Base-by-base conservation (phyloP, 163 green algal genomes). In the Coccomyxa subellipsoidea region DNA sequence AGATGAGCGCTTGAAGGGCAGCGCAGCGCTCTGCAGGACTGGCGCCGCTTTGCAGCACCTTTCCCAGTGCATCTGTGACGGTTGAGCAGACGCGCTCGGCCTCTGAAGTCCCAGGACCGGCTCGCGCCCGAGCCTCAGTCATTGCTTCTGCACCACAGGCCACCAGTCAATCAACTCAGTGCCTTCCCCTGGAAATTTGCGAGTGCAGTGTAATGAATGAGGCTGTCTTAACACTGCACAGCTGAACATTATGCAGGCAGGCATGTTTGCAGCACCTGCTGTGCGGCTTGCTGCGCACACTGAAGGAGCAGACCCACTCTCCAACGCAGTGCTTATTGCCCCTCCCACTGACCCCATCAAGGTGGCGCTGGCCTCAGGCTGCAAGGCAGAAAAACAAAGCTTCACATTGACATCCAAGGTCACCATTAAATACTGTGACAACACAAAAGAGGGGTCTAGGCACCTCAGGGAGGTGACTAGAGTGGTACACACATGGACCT, bases 1-100 rank as follows among this genome's bases (percentile, higher is more conserved):
- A 92, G 78, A 94, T 85, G 36, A 90, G 84, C 59, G 80, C 93
- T 81, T 95, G 87, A 32, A 95, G 80, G 36, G 88, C 89, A 72
- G 83, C 84, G 40, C 81, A 90, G 70, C 89, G 84, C 85, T 92
- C 83, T 29, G 82, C 84, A 8, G 85, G 82, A 35, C 82, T 81
- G 40, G 89, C 75, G 38, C 72, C 70, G 10, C 81, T 83, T 38
- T 91, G 87, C 76, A 91, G 75, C 38, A 88, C 81, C 32, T 39
- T 72, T 2, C 69, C 54, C 54, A 80, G 21, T 32, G 31, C 76
- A 0, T 34, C 9, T 10, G 37, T 54, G 21, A 82, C 54, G 4
- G 34, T 36, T 32, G 78, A 84, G 0, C 70, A 37, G 79, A 89
- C 83, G 27, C 59, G 80, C 69, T 88, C 83, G 53, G 82, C 54